Percentiles rank a stretch among this genome's conserved stretches.
phyloP scores from a whole-genome alignment of 2,329 filamentous ascomycete genomes.

The Cercospora berteroae region DNA sequence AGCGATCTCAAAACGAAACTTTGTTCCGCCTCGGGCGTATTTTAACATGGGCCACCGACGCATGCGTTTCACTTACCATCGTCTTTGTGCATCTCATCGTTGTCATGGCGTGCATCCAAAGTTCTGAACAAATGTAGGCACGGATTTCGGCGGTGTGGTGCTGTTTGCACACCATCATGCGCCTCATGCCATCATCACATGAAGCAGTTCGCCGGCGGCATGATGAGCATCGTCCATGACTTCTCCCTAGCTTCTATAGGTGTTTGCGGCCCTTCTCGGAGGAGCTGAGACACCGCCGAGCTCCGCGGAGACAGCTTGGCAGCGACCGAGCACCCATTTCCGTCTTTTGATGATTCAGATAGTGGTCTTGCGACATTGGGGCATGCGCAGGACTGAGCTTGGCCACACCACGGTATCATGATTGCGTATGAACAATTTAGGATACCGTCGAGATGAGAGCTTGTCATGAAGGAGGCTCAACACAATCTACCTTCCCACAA shows the following conservation, averaged over 20 bases:
- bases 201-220: neutral
- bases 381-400: neutral
- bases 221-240: neutral
- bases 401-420: neutral
- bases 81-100: neutral
- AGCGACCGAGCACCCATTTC: neutral
- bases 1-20: neutral
- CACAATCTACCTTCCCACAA: neutral
- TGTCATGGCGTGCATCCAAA: neutral
- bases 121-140: neutral
- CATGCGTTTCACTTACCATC: slow-evolving; percentile 12
- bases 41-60: slow-evolving; percentile 4
- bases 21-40: neutral
- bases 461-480: neutral
- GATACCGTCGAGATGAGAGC: neutral
- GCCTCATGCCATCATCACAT: neutral
- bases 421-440: neutral
- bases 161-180: neutral
- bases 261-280: neutral
- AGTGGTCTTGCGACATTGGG: neutral
- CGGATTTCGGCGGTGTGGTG: neutral
- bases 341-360: neutral
- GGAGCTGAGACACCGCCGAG: neutral
- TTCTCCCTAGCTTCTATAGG: neutral
- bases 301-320: neutral